Percentiles rank a stretch among this genome's conserved stretches.
Evolutionary conservation across 164 flowering plant genomes (phyloP).

Genomic region (Buxus sempervirens): DNA sequence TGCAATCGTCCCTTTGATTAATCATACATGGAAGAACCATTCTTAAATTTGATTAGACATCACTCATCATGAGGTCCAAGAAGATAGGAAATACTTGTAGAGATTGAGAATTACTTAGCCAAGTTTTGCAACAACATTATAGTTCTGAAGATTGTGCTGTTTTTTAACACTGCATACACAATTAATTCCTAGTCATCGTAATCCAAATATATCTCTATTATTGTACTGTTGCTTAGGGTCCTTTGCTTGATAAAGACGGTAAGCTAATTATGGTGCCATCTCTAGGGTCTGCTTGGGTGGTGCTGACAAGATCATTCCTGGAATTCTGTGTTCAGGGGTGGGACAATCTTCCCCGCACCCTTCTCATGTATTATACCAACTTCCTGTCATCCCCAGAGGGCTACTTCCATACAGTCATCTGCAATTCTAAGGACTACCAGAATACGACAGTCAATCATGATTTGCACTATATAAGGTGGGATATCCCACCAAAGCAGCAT

Average conservation of each 20-base stretch:
- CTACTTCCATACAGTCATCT: conserved; percentile 77
- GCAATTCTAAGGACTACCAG: conserved; percentile 77
- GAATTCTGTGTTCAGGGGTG: conserved; percentile 82
- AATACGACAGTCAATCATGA: conserved; percentile 79
- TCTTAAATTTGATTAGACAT: too few species aligned
- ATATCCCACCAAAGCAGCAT: conserved; percentile 52
- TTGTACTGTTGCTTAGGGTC: neutral
- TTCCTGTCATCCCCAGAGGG: conserved; percentile 70
- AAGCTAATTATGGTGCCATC: neutral
- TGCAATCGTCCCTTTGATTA: too few species aligned
- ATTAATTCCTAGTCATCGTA: neutral
- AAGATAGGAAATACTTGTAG: too few species aligned
- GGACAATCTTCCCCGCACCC: conserved; percentile 88
- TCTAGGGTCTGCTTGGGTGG: conserved; percentile 73
- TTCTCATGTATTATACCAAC: conserved; percentile 86
- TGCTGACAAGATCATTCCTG: conserved; percentile 57
- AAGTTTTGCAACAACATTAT: too few species aligned
- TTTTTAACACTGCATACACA: neutral
- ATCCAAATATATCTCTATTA: neutral
- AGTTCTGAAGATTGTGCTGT: neutral
- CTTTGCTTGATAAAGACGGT: neutral
- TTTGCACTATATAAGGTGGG: conserved; percentile 65
- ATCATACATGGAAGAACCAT: too few species aligned
- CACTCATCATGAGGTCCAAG: too few species aligned
- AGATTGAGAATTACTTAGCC: too few species aligned